phyloP scores from a whole-genome alignment of 2,329 filamentous ascomycete genomes.

The Tolypocladium pustulatum region DNA sequence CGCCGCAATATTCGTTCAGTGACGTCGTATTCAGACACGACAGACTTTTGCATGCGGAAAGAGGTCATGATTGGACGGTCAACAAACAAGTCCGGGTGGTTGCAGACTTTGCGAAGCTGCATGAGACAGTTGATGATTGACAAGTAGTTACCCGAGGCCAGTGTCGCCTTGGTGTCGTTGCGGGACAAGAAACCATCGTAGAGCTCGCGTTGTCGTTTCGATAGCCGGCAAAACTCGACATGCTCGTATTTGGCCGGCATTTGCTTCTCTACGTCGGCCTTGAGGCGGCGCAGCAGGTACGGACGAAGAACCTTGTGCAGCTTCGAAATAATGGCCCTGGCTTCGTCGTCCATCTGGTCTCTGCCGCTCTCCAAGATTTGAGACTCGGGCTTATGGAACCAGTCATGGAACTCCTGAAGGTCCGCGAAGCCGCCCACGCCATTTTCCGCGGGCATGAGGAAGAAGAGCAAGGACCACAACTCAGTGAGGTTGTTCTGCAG shows the following conservation, averaged over 20 bases:
- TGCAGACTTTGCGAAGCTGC: conserved; percentile 96
- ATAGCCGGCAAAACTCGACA: conserved; percentile 88
- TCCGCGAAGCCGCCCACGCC: conserved; percentile 86
- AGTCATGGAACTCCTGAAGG: conserved; percentile 90
- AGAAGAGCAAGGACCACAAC: conserved; percentile 93
- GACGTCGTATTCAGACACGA: conserved; percentile 61
- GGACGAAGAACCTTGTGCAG: conserved; percentile 89
- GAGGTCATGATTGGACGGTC: conserved; percentile 95
- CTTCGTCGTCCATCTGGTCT: conserved; percentile 89
- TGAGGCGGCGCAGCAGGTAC: conserved; percentile 81
- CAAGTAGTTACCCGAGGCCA: conserved; percentile 89
- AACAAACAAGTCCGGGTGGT: conserved; percentile 94
- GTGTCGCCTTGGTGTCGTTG: conserved; percentile 76
- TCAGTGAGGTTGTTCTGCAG: conserved; percentile 96
- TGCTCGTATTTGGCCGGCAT: conserved; percentile 98
- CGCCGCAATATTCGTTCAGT: conserved; percentile 62
- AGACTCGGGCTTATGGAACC: conserved; percentile 90
- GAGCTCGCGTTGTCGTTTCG: conserved; percentile 86
- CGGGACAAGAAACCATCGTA: conserved; percentile 95
- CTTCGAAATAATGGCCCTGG: conserved; percentile 82
- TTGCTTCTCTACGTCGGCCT: conserved; percentile 96
- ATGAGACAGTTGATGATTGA: conserved; percentile 98
- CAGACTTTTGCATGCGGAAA: conserved; percentile 78
- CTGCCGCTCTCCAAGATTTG: conserved; percentile 93
- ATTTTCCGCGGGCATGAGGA: conserved; percentile 85